Evolutionary conservation across 305 asterid species (phyloP).

Genomic region (Plantago coronopus): DNA sequence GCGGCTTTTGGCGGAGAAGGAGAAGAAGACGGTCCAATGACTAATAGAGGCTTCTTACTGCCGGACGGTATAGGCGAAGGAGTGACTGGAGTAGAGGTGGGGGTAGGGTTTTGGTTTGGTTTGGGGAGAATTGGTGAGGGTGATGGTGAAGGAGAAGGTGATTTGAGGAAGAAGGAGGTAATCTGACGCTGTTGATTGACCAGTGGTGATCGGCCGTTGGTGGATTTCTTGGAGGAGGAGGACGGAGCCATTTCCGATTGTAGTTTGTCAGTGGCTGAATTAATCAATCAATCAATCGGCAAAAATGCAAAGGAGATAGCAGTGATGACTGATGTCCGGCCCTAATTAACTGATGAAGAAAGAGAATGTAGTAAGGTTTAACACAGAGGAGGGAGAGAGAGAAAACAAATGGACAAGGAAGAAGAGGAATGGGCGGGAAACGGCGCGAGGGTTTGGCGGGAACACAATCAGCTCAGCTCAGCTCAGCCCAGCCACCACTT

Average conservation of each 20-base stretch:
- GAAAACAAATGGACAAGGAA: background rate
- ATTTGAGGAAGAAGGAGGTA: slow-evolving; percentile 66
- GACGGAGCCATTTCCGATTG: slow-evolving; percentile 39
- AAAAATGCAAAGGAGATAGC: no score
- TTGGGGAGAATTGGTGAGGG: slow-evolving; percentile 17
- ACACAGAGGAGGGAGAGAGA: background rate
- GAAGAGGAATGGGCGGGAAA: background rate
- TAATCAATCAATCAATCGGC: no score
- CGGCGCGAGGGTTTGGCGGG: background rate
- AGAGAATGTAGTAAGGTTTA: background rate
- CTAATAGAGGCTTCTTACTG: slow-evolving; percentile 47
- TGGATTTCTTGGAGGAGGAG: slow-evolving; percentile 51
- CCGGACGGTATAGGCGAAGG: slow-evolving; percentile 45
- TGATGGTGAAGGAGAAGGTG: slow-evolving; percentile 39
- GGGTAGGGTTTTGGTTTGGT: slow-evolving; percentile 46
- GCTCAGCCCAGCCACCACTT: background rate
- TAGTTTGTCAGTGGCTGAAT: background rate
- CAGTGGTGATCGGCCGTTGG: slow-evolving; percentile 86
- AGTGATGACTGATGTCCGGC: no score
- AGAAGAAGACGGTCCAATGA: slow-evolving; percentile 36
- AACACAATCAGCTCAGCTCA: background rate
- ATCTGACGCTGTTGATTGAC: slow-evolving; percentile 85
- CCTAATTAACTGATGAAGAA: no score
- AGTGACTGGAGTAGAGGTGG: slow-evolving; percentile 40
- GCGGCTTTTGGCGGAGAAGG: background rate